Conservation (phyloP, 306 rosid species). For the Castanea crenata region DNA sequence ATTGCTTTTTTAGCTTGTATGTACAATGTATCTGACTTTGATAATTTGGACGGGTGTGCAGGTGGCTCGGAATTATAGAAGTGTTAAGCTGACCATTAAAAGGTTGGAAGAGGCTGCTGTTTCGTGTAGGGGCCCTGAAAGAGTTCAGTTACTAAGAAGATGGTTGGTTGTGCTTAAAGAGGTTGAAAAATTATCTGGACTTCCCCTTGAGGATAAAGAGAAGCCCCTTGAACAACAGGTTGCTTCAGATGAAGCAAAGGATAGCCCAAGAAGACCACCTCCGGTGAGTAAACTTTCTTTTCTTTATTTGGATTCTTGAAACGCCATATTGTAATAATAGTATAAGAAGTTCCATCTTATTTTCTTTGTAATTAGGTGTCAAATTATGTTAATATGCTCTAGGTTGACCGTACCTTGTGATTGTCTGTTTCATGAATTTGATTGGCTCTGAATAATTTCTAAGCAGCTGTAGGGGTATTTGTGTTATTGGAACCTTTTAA, state of each 20-base stretch:
- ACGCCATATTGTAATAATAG: not conserved
- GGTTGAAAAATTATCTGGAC: constrained; percentile 51
- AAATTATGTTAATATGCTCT: not conserved
- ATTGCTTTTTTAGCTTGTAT: not conserved
- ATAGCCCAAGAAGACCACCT: constrained; percentile 62
- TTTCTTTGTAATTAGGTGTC: not conserved
- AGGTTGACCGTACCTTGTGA: not conserved
- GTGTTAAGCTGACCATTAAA: constrained; percentile 60
- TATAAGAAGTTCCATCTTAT: not conserved
- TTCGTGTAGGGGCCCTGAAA: constrained; percentile 65
- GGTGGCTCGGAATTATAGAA: constrained; percentile 68
- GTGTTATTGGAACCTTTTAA: not conserved
- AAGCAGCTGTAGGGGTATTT: not conserved
- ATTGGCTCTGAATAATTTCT: not conserved
- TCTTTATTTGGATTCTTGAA: not conserved
- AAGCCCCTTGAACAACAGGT: constrained; percentile 52
- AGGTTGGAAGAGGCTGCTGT: constrained; percentile 93
- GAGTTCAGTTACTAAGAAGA: constrained; percentile 71
- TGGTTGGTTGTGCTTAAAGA: constrained; percentile 89
- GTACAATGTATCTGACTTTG: not conserved
- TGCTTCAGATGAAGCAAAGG: constrained; percentile 57
- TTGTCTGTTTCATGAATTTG: not conserved
- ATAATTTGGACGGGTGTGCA: constrained; percentile 23
- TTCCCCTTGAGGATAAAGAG: constrained; percentile 49
- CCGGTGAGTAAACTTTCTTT: constrained; percentile 42